Evolutionary conservation across 106 monocot genomes (phyloP), one percentile per base, ranked within the genome.

Genomic region (Xerophyta viscosa): DNA sequence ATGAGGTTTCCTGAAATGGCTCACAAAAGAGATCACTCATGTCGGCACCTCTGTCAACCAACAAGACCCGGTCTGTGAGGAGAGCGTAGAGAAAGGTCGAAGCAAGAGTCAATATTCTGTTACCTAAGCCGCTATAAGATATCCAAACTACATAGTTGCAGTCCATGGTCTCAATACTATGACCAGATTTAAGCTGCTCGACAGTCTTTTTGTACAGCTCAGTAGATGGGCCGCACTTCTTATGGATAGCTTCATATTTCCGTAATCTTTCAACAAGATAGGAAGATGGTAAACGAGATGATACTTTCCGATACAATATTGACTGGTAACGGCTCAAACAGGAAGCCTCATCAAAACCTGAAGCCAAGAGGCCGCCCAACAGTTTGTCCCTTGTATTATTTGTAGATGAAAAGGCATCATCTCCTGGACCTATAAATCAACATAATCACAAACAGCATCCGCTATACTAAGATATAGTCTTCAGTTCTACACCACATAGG

Each of bases 11-110:
- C 0, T 81, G 77, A 62, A 96, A 96, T 13, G 94, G 94, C 64
- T 96, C 81, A 42, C 94, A 96, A 67, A 96, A 84, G 31, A 96
- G 69, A 53, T 70, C 75, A 27, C 47, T 42, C 36, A 84, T 64
- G 56, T 88, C 78, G 9, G 54, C 29, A 3, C 57, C 57, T 48
- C 70, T 61, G 28, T 84, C 64, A 5, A 84, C 31, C 14, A 94
- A 53, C 10, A 94, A 33, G 20, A 94, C 80, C 43, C 84, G 71
- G 42, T 84, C 46, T 29, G 88, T 73, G 36, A 94, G 84, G 15
- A 94, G 66, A 24, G 94, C 80, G 31, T 94, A 94, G 2, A 94
- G 64, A 50, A 84, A 88, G 0, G 81, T 54, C 8, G 94, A 88
- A 45, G 78, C 66, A 4, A 94, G 62, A 27, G 72, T 67, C n/a